Evolutionary conservation across 176 grass and related monocot genomes (phyloP), one percentile per base, ranked within the genome.

Genomic region (Poa annua): DNA sequence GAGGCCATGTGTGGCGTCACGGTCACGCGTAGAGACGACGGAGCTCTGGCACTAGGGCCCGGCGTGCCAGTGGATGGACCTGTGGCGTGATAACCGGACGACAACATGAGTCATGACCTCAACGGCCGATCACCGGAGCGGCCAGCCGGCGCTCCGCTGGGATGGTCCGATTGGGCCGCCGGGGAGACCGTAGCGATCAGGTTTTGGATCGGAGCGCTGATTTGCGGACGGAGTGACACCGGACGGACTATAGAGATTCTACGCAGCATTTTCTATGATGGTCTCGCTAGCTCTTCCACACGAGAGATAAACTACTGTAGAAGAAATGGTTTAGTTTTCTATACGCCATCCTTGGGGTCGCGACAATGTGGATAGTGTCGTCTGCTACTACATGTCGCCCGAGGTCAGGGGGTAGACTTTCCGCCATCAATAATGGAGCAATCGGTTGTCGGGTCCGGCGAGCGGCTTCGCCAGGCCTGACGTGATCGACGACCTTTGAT

Each of bases 31-130:
- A 36, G 35, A 29, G 29, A 29, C 29, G 29, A 29, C 29, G 29
- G 2, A 29, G 35, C 35, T 36, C 35, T 36, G 35, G 35, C 35
- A 36, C 35, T 36, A 36, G 35, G 35, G 35, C 35, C 35, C 35
- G 59, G 15, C 62, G 57, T 84, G 67, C 87, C 87, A 85, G 33
- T 85, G 80, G 75, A 34, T 85, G 80, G 75, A 34, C 39, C 11
- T 36, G 6, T 35, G 4, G 35, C 35, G 3, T 36, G 35, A 5
- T 36, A 36, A 36, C 63, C 15, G 19, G 55, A 57, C 55, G 55
- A 61, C 24, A 61, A 14, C 57, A 61, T 29, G 67, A 71, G 38
- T 45, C 19, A 3, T 12, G 64, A 36, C 35, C 35, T 16, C 8
- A 8, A 8, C 64, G 3, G 64, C 16, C 3, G 67, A 44, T 71